These are phyloP conservation scores for Penicillium tannophilum DNA, from an alignment of 495 filamentous ascomycete genomes.

Conservation along the genomic window DNA sequence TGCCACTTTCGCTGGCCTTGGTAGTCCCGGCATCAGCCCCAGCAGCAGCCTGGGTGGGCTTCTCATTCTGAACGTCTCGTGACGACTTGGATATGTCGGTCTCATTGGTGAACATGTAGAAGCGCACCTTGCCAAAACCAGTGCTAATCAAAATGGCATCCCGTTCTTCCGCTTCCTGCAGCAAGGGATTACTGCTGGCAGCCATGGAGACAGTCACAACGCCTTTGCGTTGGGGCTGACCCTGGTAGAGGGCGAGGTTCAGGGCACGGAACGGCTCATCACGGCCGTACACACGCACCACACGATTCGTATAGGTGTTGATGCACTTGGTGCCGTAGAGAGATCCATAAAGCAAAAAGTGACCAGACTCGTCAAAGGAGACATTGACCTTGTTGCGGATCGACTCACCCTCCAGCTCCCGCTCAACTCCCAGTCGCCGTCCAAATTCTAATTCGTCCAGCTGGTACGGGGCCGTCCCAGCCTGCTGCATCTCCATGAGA, in stretches of 20 bases:
- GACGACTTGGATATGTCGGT: slow-evolving; percentile 78
- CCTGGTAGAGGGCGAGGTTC: slow-evolving; percentile 89
- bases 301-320: slow-evolving; percentile 90
- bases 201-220: slow-evolving; percentile 97
- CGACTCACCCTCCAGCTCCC: slow-evolving; percentile 72
- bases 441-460: slow-evolving; percentile 92
- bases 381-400: slow-evolving; percentile 78
- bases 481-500: slow-evolving; percentile 91
- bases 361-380: slow-evolving; percentile 91
- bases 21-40: slow-evolving; percentile 48
- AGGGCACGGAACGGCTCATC: slow-evolving; percentile 87
- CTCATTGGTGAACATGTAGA: slow-evolving; percentile 98
- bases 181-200: slow-evolving; percentile 86
- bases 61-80: slow-evolving; percentile 94
- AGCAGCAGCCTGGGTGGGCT: slow-evolving; percentile 55
- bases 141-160: slow-evolving; percentile 89
- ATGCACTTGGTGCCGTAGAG: slow-evolving; percentile 89
- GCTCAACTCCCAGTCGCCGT: slow-evolving; percentile 81
- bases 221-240: slow-evolving; percentile 87
- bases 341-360: slow-evolving; percentile 94
- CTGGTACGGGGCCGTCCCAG: slow-evolving; percentile 74
- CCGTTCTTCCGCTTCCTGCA: slow-evolving; percentile 87
- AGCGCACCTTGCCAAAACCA: slow-evolving; percentile 84
- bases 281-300: slow-evolving; percentile 82
- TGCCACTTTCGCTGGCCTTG: slow-evolving; percentile 71